Evolutionary conservation across 1,284 basidiomycete genomes (phyloP).

Genomic region (Amylostereum chailletii): DNA sequence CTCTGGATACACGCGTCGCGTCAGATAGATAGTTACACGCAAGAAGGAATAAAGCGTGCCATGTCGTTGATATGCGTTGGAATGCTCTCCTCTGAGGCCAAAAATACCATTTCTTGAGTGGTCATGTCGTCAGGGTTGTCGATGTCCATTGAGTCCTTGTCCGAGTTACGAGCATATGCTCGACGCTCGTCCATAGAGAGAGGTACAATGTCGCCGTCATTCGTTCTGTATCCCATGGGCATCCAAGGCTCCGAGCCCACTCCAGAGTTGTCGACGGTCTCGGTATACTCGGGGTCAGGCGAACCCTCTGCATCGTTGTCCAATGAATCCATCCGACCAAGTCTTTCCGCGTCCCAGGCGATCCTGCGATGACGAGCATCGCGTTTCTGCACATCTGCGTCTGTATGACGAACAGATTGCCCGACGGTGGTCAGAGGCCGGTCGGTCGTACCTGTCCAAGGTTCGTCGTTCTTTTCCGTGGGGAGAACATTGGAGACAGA

Average conservation of each 20-base stretch:
- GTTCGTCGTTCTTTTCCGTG: conserved; percentile 43
- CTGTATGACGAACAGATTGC: conserved; percentile 38
- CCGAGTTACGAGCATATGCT: background rate
- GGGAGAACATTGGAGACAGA: conserved; percentile 71
- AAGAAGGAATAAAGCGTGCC: conserved; percentile 26
- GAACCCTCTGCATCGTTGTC: conserved; percentile 23
- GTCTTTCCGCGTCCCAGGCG: conserved; percentile 35
- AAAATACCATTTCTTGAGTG: conserved; percentile 34
- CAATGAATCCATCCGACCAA: conserved; percentile 13
- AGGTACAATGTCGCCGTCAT: conserved; percentile 22
- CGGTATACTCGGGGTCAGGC: conserved; percentile 18
- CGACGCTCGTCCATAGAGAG: conserved; percentile 1
- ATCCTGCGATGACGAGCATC: conserved; percentile 35
- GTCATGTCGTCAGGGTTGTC: conserved; percentile 10
- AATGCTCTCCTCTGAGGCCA: conserved; percentile 40
- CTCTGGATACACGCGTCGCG: too few relatives aligned
- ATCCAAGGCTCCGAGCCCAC: conserved; percentile 12
- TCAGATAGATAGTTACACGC: too few relatives aligned
- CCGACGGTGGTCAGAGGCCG: conserved; percentile 31
- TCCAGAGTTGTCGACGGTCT: conserved; percentile 10
- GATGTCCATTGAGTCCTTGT: conserved; percentile 7
- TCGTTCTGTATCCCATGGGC: conserved; percentile 24
- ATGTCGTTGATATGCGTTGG: conserved; percentile 50
- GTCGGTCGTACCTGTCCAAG: conserved; percentile 43
- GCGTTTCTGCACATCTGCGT: conserved; percentile 44